Conservation (phyloP, 805 yeast species). For the Torulaspora quercuum region DNA sequence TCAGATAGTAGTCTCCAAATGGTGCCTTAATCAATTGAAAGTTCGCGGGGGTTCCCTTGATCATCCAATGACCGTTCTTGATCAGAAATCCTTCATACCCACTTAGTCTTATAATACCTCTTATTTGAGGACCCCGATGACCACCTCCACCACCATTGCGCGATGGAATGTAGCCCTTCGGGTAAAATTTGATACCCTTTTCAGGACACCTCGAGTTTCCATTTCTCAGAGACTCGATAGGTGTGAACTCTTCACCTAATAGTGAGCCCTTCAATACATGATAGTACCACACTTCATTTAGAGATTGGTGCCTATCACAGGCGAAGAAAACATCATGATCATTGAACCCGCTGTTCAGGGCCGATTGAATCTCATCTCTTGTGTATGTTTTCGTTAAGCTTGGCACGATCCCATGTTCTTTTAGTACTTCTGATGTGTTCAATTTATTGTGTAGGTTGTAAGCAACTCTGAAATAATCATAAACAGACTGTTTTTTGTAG, state of each 20-base stretch:
- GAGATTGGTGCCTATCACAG: conserved; percentile 51
- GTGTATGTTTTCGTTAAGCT: conserved; percentile 54
- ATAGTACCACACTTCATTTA: conserved; percentile 67
- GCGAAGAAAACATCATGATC: conserved; percentile 58
- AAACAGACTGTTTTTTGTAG: conserved; percentile 43
- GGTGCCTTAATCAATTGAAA: conserved; percentile 55
- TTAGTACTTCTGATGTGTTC: conserved; percentile 66
- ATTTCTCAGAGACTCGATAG: conserved; percentile 51
- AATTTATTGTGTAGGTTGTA: conserved; percentile 54
- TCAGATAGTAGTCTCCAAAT: conserved; percentile 70
- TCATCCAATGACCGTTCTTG: conserved; percentile 81
- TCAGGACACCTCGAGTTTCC: conserved; percentile 62
- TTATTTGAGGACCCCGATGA: conserved; percentile 22
- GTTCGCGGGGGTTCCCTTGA: conserved; percentile 79
- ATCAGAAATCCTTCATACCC: conserved; percentile 57
- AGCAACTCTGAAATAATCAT: conserved; percentile 64
- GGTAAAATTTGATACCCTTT: conserved; percentile 65
- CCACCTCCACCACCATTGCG: conserved; percentile 20
- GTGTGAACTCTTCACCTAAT: conserved; percentile 57
- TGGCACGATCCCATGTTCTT: conserved; percentile 70
- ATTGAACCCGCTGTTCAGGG: conserved; percentile 46
- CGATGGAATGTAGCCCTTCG: conserved; percentile 49
- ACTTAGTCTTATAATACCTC: conserved; percentile 33
- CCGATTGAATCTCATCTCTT: conserved; percentile 50
- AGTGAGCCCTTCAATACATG: conserved; percentile 72